Percentiles rank a stretch among this genome's conserved stretches.
These are phyloP conservation scores for Suhomyces xylopsoci DNA, from an alignment of 805 yeast species.

Conservation along the genomic window DNA sequence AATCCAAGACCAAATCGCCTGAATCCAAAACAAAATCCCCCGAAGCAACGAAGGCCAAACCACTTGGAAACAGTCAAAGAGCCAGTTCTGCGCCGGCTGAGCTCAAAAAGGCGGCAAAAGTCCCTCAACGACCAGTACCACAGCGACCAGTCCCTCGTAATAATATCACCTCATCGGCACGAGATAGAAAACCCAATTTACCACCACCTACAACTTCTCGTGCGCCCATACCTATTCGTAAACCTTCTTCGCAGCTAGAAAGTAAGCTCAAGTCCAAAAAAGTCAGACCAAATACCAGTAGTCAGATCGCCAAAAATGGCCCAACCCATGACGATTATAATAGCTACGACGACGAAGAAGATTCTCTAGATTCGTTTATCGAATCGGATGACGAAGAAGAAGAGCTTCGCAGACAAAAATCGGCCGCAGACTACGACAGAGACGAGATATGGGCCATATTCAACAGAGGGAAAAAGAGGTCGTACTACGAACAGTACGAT, in stretches of 20 bases:
- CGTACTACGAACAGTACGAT: constrained; percentile 40
- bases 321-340: constrained; percentile 11
- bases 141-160: background rate
- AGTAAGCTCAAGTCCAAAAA: constrained; percentile 36
- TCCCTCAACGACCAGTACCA: background rate
- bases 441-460: constrained; percentile 91
- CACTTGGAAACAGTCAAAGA: background rate
- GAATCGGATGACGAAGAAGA: constrained; percentile 39
- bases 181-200: background rate
- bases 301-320: background rate
- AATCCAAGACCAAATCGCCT: constrained; percentile 38
- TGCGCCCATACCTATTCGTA: constrained; percentile 46
- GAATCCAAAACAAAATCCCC: constrained; percentile 38
- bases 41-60: constrained; percentile 1
- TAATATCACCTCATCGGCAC: background rate
- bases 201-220: constrained; percentile 2
- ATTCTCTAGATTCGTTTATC: constrained; percentile 54
- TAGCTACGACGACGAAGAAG: constrained; percentile 24
- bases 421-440: constrained; percentile 58
- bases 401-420: constrained; percentile 15
- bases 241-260: constrained; percentile 55
- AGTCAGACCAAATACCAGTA: constrained; percentile 15
- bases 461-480: constrained; percentile 57
- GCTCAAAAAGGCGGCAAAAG: background rate
- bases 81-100: constrained; percentile 1